These are phyloP conservation scores for Saitoella complicata DNA, from an alignment of 805 yeast genomes.

Conservation along the genomic window DNA sequence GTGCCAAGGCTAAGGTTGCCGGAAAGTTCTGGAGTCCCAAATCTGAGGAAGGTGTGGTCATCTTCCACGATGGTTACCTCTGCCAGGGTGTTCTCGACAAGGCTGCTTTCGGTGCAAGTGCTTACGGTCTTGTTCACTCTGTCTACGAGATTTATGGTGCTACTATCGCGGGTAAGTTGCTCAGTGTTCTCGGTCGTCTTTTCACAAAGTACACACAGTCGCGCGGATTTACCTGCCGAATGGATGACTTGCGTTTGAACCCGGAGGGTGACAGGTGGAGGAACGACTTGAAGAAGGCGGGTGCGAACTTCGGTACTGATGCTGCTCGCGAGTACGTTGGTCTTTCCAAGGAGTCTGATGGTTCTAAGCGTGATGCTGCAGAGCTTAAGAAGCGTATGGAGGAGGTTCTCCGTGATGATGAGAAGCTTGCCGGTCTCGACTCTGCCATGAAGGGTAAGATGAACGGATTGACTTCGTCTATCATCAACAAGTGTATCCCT, in stretches of 20 bases:
- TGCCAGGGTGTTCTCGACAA: conserved; percentile 89
- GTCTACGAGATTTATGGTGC: conserved; percentile 93
- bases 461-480: conserved; percentile 81
- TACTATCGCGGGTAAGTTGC: conserved; percentile 69
- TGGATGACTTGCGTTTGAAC: conserved; percentile 93
- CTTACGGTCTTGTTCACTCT: conserved; percentile 92
- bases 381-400: conserved; percentile 80
- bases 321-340: conserved; percentile 95
- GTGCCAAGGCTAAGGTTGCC: conserved; percentile 75
- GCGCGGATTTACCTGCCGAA: conserved; percentile 97
- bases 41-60: conserved; percentile 70
- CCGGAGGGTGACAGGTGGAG: conserved; percentile 84
- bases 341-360: conserved; percentile 31
- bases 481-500: conserved; percentile 88
- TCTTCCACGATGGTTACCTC: conserved; percentile 74
- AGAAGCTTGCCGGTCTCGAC: conserved; percentile 82
- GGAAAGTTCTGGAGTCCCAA: conserved; percentile 86
- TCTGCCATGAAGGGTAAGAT: conserved; percentile 91
- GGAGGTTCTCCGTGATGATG: conserved; percentile 86
- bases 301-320: conserved; percentile 67
- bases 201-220: conserved; percentile 86
- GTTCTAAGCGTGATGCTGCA: conserved; percentile 35
- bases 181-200: conserved; percentile 84
- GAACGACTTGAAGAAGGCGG: conserved; percentile 57
- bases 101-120: conserved; percentile 96